Conservation (phyloP, 768 basidiomycete species). For the Neoboletus brunneissimus region DNA sequence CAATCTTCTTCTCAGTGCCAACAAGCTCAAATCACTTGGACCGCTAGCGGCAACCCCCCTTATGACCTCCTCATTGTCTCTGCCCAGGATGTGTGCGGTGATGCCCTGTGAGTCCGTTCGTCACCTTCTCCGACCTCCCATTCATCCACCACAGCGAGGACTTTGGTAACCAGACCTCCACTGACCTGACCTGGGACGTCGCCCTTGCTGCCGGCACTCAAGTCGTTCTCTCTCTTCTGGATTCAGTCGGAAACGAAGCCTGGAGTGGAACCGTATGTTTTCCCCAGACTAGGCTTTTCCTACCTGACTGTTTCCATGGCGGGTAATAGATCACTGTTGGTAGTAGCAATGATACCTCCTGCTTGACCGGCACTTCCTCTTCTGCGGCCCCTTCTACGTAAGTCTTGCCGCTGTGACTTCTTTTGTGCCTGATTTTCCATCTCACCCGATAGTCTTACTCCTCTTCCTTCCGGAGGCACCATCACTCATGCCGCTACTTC, state of each 20-base stretch:
- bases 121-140: background rate
- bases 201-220: constrained; percentile 45
- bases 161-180: constrained; percentile 52
- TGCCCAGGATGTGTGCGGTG: constrained; percentile 54
- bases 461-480: background rate
- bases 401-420: background rate
- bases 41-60: constrained; percentile 37
- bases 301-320: background rate
- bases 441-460: background rate
- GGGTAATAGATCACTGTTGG: constrained; percentile 36
- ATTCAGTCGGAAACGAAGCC: constrained; percentile 53
- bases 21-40: constrained; percentile 44
- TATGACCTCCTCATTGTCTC: constrained; percentile 60
- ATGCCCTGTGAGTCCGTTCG: constrained; percentile 48
- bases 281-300: background rate
- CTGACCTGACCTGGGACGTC: constrained; percentile 40
- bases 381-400: constrained; percentile 9
- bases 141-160: constrained; percentile 44
- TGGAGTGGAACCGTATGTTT: constrained; percentile 61
- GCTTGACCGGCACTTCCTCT: constrained; percentile 26
- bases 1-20: constrained; percentile 47
- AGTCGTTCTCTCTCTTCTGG: constrained; percentile 53
- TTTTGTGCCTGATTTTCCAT: constrained; percentile 2
- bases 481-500: background rate
- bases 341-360: constrained; percentile 36